Evolutionary conservation across 2,329 filamentous ascomycete species (phyloP).

Genomic region (Zymoseptoria crescenta): DNA sequence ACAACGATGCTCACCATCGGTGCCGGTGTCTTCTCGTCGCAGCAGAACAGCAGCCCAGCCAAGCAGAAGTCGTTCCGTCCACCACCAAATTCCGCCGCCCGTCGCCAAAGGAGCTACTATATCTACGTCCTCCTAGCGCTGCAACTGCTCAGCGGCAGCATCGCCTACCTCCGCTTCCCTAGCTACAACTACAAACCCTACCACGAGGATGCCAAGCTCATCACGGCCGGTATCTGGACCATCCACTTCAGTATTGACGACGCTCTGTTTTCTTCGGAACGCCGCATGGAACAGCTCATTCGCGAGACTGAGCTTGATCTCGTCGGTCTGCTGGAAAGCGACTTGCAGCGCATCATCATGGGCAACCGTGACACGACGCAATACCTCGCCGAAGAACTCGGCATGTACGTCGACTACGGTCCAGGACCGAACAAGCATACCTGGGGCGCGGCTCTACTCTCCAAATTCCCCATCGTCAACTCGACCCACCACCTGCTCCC

Average conservation of each 20-base stretch:
- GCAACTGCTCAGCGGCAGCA: constrained; percentile 69
- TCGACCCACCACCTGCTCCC: constrained; percentile 93
- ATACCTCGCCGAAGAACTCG: constrained; percentile 87
- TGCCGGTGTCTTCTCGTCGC: constrained; percentile 67
- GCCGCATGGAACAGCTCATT: constrained; percentile 65
- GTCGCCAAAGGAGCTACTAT: constrained; percentile 57
- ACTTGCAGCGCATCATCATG: constrained; percentile 98
- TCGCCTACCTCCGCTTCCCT: constrained; percentile 86
- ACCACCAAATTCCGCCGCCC: constrained; percentile 39
- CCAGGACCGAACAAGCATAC: constrained; percentile 98
- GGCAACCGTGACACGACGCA: constrained; percentile 95
- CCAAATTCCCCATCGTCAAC: constrained; percentile 96
- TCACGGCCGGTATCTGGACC: constrained; percentile 97
- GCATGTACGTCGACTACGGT: constrained; percentile 98
- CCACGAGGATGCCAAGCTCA: constrained; percentile 74
- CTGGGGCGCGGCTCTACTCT: constrained; percentile 86
- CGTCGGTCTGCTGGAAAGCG: constrained; percentile 85
- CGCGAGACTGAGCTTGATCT: constrained; percentile 94
- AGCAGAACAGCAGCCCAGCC: constrained; percentile 37
- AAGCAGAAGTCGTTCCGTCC: constrained; percentile 32
- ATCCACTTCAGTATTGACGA: constrained; percentile 98
- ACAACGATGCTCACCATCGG: constrained; percentile 78
- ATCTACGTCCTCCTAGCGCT: constrained; percentile 64
- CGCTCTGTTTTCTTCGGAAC: constrained; percentile 96
- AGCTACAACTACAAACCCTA: constrained; percentile 86